Evolutionary conservation across 2,329 filamentous ascomycete genomes (phyloP).

Genomic region (Xylariomycetidae sp.): DNA sequence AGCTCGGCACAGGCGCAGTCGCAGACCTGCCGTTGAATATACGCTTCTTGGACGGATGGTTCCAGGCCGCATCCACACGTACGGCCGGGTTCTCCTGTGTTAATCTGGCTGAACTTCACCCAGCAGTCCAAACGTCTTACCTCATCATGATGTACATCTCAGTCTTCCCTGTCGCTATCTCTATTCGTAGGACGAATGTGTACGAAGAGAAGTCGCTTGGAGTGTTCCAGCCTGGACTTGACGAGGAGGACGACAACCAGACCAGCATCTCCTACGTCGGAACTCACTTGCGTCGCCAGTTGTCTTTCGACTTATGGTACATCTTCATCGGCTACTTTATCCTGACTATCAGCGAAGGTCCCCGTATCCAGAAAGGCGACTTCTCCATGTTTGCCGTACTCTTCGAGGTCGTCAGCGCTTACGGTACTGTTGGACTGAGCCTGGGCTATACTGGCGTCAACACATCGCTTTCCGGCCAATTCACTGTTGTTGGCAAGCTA

Average conservation of each 20-base stretch:
- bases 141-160: slow-evolving; percentile 99
- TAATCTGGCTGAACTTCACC: slow-evolving; percentile 71
- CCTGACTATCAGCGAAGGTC: slow-evolving; percentile 81
- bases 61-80: slow-evolving; percentile 82
- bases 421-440: slow-evolving; percentile 88
- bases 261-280: slow-evolving; percentile 77
- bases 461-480: slow-evolving; percentile 76
- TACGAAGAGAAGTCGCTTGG: slow-evolving; percentile 89
- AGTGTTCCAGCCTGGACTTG: slow-evolving; percentile 55
- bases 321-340: slow-evolving; percentile 92
- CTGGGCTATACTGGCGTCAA: slow-evolving; percentile 74
- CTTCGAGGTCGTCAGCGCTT: slow-evolving; percentile 85
- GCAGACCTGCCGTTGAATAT: slow-evolving; percentile 63
- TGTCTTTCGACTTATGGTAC: slow-evolving; percentile 97
- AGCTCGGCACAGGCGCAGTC: slow-evolving; percentile 69
- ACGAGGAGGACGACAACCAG: slow-evolving; percentile 45
- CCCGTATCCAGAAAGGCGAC: slow-evolving; percentile 54
- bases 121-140: slow-evolving; percentile 89
- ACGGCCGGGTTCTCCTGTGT: slow-evolving; percentile 87
- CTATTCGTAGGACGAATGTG: slow-evolving; percentile 87
- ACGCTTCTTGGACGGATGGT: slow-evolving; percentile 78
- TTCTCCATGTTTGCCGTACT: slow-evolving; percentile 66
- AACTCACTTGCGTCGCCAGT: slow-evolving; percentile 82
- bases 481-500: slow-evolving; percentile 66
- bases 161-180: slow-evolving; percentile 93